Evolutionary conservation across 345 rosid genomes (phyloP).

Genomic region (Limnanthes douglasii): DNA sequence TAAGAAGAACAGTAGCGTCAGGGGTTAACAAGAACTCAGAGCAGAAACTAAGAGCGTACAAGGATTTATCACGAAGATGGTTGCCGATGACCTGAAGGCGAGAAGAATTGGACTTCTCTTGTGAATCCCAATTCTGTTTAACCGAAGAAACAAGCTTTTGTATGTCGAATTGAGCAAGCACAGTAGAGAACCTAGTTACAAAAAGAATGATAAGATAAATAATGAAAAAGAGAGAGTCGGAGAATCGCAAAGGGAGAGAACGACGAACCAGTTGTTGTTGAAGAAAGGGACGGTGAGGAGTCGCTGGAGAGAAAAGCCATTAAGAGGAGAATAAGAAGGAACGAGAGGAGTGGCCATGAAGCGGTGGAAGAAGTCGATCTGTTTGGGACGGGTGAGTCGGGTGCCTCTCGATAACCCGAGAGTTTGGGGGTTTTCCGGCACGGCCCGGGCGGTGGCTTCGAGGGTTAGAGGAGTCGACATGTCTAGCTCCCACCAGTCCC

Average conservation of each 20-base stretch:
- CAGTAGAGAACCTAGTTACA: conserved; percentile 40
- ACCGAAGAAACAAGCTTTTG: conserved; percentile 48
- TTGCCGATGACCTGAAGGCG: conserved; percentile 14
- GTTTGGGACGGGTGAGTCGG: conserved; percentile 57
- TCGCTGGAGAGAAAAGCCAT: conserved; percentile 46
- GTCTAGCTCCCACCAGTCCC: conserved; percentile 75
- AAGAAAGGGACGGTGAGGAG: conserved; percentile 42
- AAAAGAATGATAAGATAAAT: background rate
- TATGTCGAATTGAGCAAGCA: conserved; percentile 70
- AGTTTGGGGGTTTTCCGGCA: conserved; percentile 50
- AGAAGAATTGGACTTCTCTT: conserved; percentile 16
- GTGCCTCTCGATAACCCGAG: conserved; percentile 71
- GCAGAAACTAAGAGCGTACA: conserved; percentile 59
- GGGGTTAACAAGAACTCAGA: conserved; percentile 56
- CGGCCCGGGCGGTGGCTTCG: conserved; percentile 58
- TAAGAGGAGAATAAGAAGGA: conserved; percentile 42
- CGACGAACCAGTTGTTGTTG: conserved; percentile 34
- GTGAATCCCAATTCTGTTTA: conserved; percentile 10
- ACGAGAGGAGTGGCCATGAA: conserved; percentile 65
- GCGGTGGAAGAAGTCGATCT: conserved; percentile 75
- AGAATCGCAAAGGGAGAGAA: background rate
- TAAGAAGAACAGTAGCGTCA: conserved; percentile 49
- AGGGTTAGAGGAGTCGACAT: conserved; percentile 62
- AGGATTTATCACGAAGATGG: conserved; percentile 43
- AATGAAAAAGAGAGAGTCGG: background rate